A percentile compares a stretch with the other conserved stretches of the same genome.
Conservation (phyloP, 495 filamentous ascomycete genomes). For the Penicilliopsis zonata region DNA sequence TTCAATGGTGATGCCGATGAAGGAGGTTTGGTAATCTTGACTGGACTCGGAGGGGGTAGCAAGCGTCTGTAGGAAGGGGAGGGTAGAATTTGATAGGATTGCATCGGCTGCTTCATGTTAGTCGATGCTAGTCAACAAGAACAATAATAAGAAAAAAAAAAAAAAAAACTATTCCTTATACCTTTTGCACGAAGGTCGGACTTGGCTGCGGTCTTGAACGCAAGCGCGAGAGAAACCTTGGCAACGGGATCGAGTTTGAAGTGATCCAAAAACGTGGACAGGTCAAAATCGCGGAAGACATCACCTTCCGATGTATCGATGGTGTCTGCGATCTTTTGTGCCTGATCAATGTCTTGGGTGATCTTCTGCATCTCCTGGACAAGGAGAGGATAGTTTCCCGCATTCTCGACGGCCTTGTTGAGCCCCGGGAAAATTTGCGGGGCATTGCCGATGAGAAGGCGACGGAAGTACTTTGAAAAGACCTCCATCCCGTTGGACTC, state of each 20-base stretch:
- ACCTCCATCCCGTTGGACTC: conserved; percentile 97
- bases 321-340: conserved; percentile 81
- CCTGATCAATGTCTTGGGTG: conserved; percentile 63
- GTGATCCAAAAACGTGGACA: conserved; percentile 84
- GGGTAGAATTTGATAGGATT: conserved; percentile 63
- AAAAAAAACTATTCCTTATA: conserved; percentile 30
- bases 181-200: conserved; percentile 82
- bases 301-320: conserved; percentile 80
- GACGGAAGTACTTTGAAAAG: conserved; percentile 82
- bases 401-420: conserved; percentile 56
- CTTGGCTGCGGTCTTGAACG: conserved; percentile 69
- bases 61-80: conserved; percentile 61
- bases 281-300: conserved; percentile 86
- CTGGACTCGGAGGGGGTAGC: conserved; percentile 42
- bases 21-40: conserved; percentile 51
- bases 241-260: conserved; percentile 82
- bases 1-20: conserved; percentile 67
- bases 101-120: conserved; percentile 54
- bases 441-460: conserved; percentile 74
- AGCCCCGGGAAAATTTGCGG: conserved; percentile 70
- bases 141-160: conserved; percentile 2
- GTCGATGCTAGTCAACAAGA: conserved; percentile 14
- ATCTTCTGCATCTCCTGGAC: conserved; percentile 79
- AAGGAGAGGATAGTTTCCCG: conserved; percentile 70
- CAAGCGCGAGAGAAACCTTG: conserved; percentile 79